Base-by-base conservation (phyloP, 1,284 basidiomycete species). In the Gastroboletus turbinatus region DNA sequence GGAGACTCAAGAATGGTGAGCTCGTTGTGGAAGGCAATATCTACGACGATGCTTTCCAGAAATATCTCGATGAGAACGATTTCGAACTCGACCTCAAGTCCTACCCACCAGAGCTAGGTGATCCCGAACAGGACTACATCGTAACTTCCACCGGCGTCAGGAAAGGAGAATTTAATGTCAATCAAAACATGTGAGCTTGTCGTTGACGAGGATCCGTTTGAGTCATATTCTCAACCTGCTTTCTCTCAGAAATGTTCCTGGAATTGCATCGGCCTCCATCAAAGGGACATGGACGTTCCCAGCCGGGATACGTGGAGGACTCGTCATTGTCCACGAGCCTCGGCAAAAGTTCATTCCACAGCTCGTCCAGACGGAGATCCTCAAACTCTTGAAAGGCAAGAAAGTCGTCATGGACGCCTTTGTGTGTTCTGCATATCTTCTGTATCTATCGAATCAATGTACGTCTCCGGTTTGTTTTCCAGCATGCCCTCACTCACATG, bases 401-500 rank as follows among this genome's bases (percentile, higher is more conserved):
- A 32, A 27, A 6, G 19, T 65, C 29, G 61, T 65, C 33, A 57
- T 48, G 17, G 57, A 23, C 19, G 46, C 42, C 4, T 14, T 66
- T 3, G 47, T 40, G 21, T 64, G 63, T 19, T 53, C 65, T 10
- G 63, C 57, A 5, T 67, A 63, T 45, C 59, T 61, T 6, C 25
- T 64, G 5, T 66, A 59, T 21, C 36, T 67, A 5, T 66, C 58
- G 16, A 46, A 66, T 32, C 59, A 51, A 33, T 46, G 61, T 66
- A 36, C 27, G 43, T 4, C 2, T 45, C 19, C 4, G 4, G 13
- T n/a, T 27, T 5, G 25, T 32, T 50, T 25, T 6, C 29, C n/a
- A 0, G 4, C 23, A 9, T 9, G n/a, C 19, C 13, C 2, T 50
- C 21, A 19, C 16, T 51, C 19, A 51, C 11, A 8, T 10, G 2